Evolutionary conservation across 306 rosid species (phyloP), one percentile per base, ranked within the genome.

Genomic region (Astragalus glycyphyllos): DNA sequence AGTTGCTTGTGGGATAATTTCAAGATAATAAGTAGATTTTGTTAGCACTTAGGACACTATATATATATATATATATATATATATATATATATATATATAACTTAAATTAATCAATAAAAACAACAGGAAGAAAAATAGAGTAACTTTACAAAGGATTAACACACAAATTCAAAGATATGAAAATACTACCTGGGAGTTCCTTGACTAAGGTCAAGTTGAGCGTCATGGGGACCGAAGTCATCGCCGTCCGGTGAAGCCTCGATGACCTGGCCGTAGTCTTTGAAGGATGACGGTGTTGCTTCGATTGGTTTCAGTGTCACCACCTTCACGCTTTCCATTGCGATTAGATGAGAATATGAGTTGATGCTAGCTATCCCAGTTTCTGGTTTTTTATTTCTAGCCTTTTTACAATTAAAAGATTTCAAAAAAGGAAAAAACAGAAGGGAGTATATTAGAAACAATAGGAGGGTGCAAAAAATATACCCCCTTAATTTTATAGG

Each of bases 121-220:
- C 49, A 59, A 15, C 11, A 34, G 11, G 6, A 4, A 34, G 47
- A 4, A 69, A 44, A 48, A 23, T 54, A 16, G 37, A 11, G 6
- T 37, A 13, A 44, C 35, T 17, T 6, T 40, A 45, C 31, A 70
- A 26, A 26, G 31, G 31, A 26, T 26, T 26, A 26, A 26, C 31
- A 26, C 31, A 26, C 4, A 2, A 26, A 26, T 26, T 26, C 31
- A 26, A 26, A 26, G 31, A 26, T 26, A 26, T 26, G 31, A 26
- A 26, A 26, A 26, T 26, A 26, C 5, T 55, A 92, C 97, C 94
- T 90, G 49, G 98, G 98, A 81, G 40, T 79, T 73, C 98, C 98
- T 0, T 66, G 75, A 65, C 35, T 50, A 14, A 94, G 96, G 75
- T 94, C 97, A 41, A 90, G 84, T 53, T 84, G 96, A 77, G 98